Percentiles rank a stretch among this genome's conserved stretches.
Evolutionary conservation across 140 eudicot genomes (phyloP).

Genomic region (Bidens hawaiensis): DNA sequence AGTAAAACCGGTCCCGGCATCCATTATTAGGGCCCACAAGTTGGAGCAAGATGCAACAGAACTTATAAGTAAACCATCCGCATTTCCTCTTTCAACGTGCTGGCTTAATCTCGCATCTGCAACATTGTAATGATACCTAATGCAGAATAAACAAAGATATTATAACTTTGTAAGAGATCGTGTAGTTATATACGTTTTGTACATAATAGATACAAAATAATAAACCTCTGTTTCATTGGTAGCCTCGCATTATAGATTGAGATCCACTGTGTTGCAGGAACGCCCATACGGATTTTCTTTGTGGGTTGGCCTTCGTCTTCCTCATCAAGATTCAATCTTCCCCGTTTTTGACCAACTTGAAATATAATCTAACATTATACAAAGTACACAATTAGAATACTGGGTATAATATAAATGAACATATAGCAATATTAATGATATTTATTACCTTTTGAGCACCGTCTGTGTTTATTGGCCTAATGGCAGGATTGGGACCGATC

Average conservation of each 20-base stretch:
- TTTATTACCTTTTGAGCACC: constrained; percentile 94
- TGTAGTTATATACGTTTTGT: not conserved
- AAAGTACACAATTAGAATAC: not conserved
- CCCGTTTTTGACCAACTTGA: constrained; percentile 96
- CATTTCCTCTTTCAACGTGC: constrained; percentile 93
- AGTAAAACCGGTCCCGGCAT: constrained; percentile 93
- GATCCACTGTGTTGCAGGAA: constrained; percentile 99
- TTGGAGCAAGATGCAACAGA: constrained; percentile 85
- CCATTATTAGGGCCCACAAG: constrained; percentile 97
- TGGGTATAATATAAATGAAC: not conserved
- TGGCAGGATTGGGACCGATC: constrained; percentile 88
- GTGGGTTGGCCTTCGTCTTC: constrained; percentile 93
- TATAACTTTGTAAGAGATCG: not conserved
- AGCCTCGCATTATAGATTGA: constrained; percentile 82
- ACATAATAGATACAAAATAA: not conserved
- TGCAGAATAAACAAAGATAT: constrained; percentile 12
- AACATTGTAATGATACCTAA: constrained; percentile 95
- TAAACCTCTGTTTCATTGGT: constrained; percentile 64
- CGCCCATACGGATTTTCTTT: constrained; percentile 95
- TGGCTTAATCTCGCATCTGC: constrained; percentile 84
- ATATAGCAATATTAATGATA: not conserved
- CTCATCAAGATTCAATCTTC: constrained; percentile 74
- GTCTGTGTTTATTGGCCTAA: constrained; percentile 92
- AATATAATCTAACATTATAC: constrained; percentile 53
- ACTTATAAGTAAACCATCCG: constrained; percentile 86